phyloP scores from a whole-genome alignment of 139 green algal genomes.

The Tetraselmis chui region DNA sequence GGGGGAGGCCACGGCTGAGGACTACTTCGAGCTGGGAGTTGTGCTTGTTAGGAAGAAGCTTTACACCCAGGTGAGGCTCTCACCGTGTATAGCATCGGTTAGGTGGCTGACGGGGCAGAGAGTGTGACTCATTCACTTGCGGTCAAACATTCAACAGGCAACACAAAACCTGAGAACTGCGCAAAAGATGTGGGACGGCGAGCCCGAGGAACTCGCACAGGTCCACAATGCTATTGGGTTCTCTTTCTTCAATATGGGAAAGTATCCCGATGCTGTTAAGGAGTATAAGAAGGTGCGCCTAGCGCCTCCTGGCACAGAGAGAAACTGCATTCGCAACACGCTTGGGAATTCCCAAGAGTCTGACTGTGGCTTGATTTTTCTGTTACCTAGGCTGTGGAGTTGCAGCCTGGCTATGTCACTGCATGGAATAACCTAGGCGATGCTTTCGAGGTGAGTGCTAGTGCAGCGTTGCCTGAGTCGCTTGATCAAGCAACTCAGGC shows the following conservation, averaged over 20 bases:
- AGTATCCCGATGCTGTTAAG: constrained; percentile 55
- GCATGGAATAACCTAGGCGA: constrained; percentile 99
- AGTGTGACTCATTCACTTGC: too few species aligned
- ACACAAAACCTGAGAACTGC: constrained; percentile 88
- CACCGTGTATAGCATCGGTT: too few species aligned
- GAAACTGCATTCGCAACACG: constrained; percentile 63
- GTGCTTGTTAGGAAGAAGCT: constrained; percentile 96
- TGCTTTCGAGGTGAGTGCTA: constrained; percentile 83
- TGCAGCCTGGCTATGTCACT: constrained; percentile 69
- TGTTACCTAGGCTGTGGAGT: background rate
- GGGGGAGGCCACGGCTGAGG: constrained; percentile 68
- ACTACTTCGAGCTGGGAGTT: constrained; percentile 95
- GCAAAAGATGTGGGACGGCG: constrained; percentile 85
- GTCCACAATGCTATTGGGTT: constrained; percentile 97
- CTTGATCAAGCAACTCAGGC: too few species aligned
- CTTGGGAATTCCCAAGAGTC: too few species aligned
- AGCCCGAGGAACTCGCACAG: constrained; percentile 85
- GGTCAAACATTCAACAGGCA: too few species aligned
- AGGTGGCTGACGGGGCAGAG: too few species aligned
- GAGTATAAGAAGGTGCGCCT: constrained; percentile 85
- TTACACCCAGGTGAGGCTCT: too few species aligned
- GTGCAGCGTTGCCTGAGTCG: too few species aligned
- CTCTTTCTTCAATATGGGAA: constrained; percentile 85
- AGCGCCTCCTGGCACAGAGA: too few species aligned
- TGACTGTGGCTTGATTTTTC: too few species aligned